These are phyloP conservation scores for Beta vulgaris DNA, from an alignment of 148 eudicot genomes.

Conservation along the genomic window DNA sequence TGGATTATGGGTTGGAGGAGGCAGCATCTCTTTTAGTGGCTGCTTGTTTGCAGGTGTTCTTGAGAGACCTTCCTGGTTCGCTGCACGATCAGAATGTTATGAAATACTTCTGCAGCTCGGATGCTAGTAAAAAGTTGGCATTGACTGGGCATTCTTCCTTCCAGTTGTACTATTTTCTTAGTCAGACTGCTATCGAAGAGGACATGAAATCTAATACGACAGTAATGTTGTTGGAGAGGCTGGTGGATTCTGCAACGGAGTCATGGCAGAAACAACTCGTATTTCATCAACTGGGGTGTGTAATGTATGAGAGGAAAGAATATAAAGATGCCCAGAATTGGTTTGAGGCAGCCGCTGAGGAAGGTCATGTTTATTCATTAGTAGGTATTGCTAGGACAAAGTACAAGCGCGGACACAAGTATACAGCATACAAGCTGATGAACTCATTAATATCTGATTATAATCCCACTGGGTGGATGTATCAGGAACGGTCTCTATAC, in stretches of 20 bases:
- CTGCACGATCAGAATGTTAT: slow-evolving; percentile 49
- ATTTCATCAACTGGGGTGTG: slow-evolving; percentile 78
- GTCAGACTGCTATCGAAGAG: slow-evolving; percentile 71
- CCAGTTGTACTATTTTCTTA: slow-evolving; percentile 64
- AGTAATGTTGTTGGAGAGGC: slow-evolving; percentile 59
- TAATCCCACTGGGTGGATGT: slow-evolving; percentile 88
- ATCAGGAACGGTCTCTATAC: slow-evolving; percentile 77
- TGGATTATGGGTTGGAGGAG: slow-evolving; percentile 84
- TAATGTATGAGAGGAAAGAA: slow-evolving; percentile 60
- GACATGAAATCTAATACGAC: slow-evolving; percentile 53
- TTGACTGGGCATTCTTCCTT: slow-evolving; percentile 68
- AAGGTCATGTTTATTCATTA: slow-evolving; percentile 76
- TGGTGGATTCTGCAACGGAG: slow-evolving; percentile 57
- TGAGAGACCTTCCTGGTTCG: slow-evolving; percentile 70
- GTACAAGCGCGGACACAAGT: slow-evolving; percentile 75
- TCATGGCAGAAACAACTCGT: slow-evolving; percentile 80
- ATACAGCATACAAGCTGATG: slow-evolving; percentile 63
- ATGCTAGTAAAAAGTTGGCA: slow-evolving; percentile 52
- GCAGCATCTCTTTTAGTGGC: slow-evolving; percentile 68
- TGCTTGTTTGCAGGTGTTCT: slow-evolving; percentile 68
- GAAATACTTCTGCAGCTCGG: slow-evolving; percentile 52
- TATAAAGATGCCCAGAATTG: slow-evolving; percentile 68
- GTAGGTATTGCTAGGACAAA: slow-evolving; percentile 77
- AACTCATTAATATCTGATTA: slow-evolving; percentile 50
- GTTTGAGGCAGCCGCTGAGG: slow-evolving; percentile 64